Conservation (phyloP, 768 basidiomycete species). For the Termitomyces sp. region DNA sequence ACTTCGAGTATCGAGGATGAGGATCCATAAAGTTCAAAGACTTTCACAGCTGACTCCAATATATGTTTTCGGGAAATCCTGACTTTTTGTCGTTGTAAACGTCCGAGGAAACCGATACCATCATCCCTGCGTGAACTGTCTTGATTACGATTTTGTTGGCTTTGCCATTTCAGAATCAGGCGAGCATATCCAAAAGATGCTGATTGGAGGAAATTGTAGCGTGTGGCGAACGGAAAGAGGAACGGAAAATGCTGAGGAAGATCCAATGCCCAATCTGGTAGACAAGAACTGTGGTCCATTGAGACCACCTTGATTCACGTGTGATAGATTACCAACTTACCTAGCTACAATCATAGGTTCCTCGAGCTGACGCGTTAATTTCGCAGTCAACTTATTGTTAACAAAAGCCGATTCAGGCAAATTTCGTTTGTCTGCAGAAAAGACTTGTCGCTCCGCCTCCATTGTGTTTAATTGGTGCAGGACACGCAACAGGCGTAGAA, state of each 20-base stretch:
- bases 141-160: slow-evolving; percentile 75
- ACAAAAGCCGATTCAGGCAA: slow-evolving; percentile 84
- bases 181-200: slow-evolving; percentile 98
- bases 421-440: slow-evolving; percentile 46
- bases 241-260: slow-evolving; percentile 96
- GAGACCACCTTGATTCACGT: not conserved
- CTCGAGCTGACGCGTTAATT: slow-evolving; percentile 94
- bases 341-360: slow-evolving; percentile 99
- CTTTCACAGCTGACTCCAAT: slow-evolving; percentile 93
- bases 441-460: slow-evolving; percentile 57
- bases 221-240: slow-evolving; percentile 97
- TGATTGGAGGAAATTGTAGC: slow-evolving; percentile 95
- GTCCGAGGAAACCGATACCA: slow-evolving; percentile 86
- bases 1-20: slow-evolving; percentile 93
- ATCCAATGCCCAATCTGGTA: slow-evolving; percentile 97
- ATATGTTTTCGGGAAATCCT: slow-evolving; percentile 93
- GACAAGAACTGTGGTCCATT: slow-evolving; percentile 64
- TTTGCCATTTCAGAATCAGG: slow-evolving; percentile 92
- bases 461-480: slow-evolving; percentile 76
- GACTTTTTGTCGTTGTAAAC: slow-evolving; percentile 93
- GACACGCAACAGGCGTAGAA: slow-evolving; percentile 84
- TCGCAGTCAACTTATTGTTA: slow-evolving; percentile 97
- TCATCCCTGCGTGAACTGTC: slow-evolving; percentile 84
- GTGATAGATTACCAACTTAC: slow-evolving; percentile 35
- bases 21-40: slow-evolving; percentile 94